These are phyloP conservation scores for Blastomyces parvus DNA, from an alignment of 2,329 filamentous ascomycete species.

Conservation along the genomic window DNA sequence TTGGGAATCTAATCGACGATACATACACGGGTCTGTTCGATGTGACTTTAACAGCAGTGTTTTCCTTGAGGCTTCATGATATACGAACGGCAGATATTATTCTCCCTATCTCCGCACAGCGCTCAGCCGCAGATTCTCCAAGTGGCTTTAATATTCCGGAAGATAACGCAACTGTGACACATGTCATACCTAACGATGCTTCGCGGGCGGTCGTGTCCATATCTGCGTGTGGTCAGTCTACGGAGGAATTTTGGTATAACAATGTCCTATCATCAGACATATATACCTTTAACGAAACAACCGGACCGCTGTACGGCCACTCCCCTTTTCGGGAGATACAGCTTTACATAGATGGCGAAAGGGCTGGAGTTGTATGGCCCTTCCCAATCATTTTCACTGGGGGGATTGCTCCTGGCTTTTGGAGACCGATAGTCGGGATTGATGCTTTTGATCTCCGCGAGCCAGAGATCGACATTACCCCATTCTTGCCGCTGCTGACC, in stretches of 20 bases:
- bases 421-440: constrained; percentile 67
- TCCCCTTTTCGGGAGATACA: constrained; percentile 72
- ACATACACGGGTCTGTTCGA: constrained; percentile 66
- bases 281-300: constrained; percentile 48
- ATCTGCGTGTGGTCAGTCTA: constrained; percentile 64
- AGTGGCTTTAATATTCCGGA: constrained; percentile 61
- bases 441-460: constrained; percentile 71
- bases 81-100: constrained; percentile 51
- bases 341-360: constrained; percentile 59
- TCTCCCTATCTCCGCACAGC: constrained; percentile 46
- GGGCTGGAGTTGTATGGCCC: constrained; percentile 71
- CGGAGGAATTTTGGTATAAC: constrained; percentile 79
- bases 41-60: constrained; percentile 63
- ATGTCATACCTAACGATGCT: constrained; percentile 57
- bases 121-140: constrained; percentile 36
- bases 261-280: constrained; percentile 59
- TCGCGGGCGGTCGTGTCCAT: constrained; percentile 64
- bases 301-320: constrained; percentile 53
- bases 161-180: constrained; percentile 49
- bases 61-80: constrained; percentile 46
- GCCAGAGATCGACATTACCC: constrained; percentile 72
- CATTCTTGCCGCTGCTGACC: constrained; percentile 61
- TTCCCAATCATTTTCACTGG: constrained; percentile 77
- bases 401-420: constrained; percentile 64
- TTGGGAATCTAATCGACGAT: constrained; percentile 62